phyloP scores from a whole-genome alignment of 78 protist genomes.

The Dictyostelium capitatum region DNA sequence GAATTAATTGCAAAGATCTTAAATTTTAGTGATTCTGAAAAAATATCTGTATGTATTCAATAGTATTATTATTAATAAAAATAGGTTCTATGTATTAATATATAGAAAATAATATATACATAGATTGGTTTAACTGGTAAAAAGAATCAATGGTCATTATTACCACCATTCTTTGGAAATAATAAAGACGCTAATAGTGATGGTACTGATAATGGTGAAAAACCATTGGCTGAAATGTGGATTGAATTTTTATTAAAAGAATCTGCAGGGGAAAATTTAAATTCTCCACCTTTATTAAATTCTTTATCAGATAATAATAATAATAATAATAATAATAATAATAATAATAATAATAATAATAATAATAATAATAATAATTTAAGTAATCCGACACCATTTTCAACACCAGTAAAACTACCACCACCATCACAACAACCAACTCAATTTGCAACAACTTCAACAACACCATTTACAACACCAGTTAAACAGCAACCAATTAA shows the following conservation, averaged over 20 bases:
- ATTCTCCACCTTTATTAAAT: too few relatives aligned
- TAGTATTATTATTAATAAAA: not conserved
- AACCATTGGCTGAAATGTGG: constrained; percentile 79
- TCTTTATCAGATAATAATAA: not conserved
- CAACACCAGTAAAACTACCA: constrained; percentile 50
- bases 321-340: not conserved
- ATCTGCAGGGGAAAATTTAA: constrained; percentile 3
- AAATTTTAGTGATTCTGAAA: constrained; percentile 60
- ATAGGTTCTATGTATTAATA: too few relatives aligned
- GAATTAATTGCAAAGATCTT: constrained; percentile 66
- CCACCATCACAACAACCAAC: not conserved
- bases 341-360: not conserved
- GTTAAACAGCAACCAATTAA: constrained; percentile 1
- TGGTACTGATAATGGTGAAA: constrained; percentile 23
- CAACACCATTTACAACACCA: constrained; percentile 54
- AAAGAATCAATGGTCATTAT: constrained; percentile 65
- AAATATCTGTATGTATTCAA: constrained; percentile 30
- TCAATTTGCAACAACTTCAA: not conserved
- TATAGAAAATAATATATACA: too few relatives aligned
- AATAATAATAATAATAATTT: not conserved
- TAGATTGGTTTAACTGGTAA: constrained; percentile 70
- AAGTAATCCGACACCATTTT: constrained; percentile 48
- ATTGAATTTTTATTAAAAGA: constrained; percentile 72
- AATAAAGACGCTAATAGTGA: not conserved
- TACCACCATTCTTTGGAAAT: constrained; percentile 68